A percentile compares a stretch with the other conserved stretches of the same genome.
These are phyloP conservation scores for Colletotrichum sp. DNA, from an alignment of 2,329 filamentous ascomycete genomes.

Conservation along the genomic window DNA sequence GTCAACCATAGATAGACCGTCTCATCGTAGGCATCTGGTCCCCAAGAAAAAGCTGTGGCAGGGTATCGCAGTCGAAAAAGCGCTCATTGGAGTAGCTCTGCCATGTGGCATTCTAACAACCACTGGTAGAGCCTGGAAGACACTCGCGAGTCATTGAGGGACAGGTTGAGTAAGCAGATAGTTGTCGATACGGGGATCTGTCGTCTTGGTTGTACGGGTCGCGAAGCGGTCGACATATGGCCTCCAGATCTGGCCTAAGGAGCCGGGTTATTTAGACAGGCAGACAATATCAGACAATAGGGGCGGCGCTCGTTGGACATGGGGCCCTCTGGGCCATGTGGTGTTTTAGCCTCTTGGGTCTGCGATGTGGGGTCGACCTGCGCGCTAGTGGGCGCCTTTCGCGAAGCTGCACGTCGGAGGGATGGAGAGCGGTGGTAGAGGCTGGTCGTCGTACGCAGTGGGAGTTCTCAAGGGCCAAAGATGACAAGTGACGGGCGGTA, in stretches of 20 bases:
- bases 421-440: background rate
- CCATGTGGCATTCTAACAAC: background rate
- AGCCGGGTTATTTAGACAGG: background rate
- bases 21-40: background rate
- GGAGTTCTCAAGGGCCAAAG: background rate
- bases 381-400: background rate
- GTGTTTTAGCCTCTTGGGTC: constrained; percentile 13
- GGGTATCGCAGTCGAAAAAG: background rate
- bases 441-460: background rate
- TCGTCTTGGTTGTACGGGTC: background rate
- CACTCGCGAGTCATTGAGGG: constrained; percentile 5
- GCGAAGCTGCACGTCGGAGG: constrained; percentile 1
- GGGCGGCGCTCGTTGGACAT: background rate
- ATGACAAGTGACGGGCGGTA: background rate
- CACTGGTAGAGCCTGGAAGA: background rate
- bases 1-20: background rate
- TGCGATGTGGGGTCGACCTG: constrained; percentile 10
- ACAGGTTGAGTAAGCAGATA: background rate
- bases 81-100: background rate
- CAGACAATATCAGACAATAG: constrained; percentile 1
- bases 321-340: constrained; percentile 7
- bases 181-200: background rate
- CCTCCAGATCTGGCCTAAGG: background rate
- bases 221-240: background rate
- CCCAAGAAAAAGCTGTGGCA: background rate